Evolutionary conservation across 1,284 basidiomycete species (phyloP), one percentile per base, ranked within the genome.

Genomic region (Boletus hoseneyae): DNA sequence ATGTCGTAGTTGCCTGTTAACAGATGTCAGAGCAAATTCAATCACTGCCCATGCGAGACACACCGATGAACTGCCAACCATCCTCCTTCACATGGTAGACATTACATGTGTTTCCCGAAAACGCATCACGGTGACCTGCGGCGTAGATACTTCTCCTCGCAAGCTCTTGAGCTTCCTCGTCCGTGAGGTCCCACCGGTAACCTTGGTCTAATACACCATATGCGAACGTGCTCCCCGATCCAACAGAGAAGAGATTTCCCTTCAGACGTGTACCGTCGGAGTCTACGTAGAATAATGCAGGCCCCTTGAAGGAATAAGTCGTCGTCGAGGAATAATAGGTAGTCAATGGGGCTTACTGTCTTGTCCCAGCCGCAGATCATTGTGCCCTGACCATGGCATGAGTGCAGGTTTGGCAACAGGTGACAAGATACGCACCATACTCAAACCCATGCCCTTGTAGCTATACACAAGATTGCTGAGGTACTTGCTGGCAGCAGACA

Each of bases 331-430:
- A 42, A 39, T 21, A 50, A 42, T 36, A 47, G 21, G 38, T 33
- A 46, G 44, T 52, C 25, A 33, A 38, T 6, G 15, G 25, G 9
- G 71, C 85, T 60, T 57, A 90, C 90, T 10, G 96, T 97, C 79
- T 98, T 99, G 74, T 99, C 97, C 95, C 96, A 99, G 25, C 97
- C 97, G 63, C 95, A 98, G 57, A 99, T 97, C 97, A 99, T 99
- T 2, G 97, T 99, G 50, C 97, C 97, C 92, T 93, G 57, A 41
- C 32, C 39, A 42, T 32, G 42, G 7, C 27, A 4, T 50, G 46
- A 58, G 47, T 23, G 39, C 15, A 27, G 45, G 38, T 36, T 43
- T 38, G 9, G 15, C 37, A 18, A 40, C 36, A 44, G 15, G 11
- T 19, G 29, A 34, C 30, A n/a, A 42, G 38, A 27, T 38, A 34